These are phyloP conservation scores for Dactylellina drechsleri DNA, from an alignment of 2,329 filamentous ascomycete genomes.

Conservation along the genomic window DNA sequence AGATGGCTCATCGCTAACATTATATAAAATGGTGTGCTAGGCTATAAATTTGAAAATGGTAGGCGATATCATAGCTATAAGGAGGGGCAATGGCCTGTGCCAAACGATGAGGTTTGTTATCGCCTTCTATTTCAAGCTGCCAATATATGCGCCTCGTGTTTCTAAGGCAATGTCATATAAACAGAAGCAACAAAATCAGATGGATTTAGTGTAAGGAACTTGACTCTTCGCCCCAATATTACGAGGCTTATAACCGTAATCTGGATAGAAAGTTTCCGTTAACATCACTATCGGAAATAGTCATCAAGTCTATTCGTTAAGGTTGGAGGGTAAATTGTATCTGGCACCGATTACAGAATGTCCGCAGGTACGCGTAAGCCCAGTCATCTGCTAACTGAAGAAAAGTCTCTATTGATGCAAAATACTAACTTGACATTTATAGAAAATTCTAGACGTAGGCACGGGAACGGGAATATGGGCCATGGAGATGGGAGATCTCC, in stretches of 20 bases:
- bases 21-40: conserved; percentile 5
- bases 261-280: too few species aligned
- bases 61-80: conserved; percentile 66
- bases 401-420: background rate
- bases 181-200: conserved; percentile 55
- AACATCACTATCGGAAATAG: conserved; percentile 30
- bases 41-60: conserved; percentile 57
- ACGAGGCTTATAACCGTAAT: background rate
- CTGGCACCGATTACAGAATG: conserved; percentile 61
- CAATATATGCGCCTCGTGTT: background rate
- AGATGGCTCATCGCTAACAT: background rate
- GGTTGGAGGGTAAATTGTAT: conserved; percentile 61
- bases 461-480: conserved; percentile 61
- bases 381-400: background rate
- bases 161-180: background rate
- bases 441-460: conserved; percentile 60
- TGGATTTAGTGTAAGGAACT: conserved; percentile 50
- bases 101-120: conserved; percentile 64
- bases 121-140: background rate
- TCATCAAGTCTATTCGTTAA: conserved; percentile 58
- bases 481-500: conserved; percentile 59
- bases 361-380: conserved; percentile 50
- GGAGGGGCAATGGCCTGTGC: conserved; percentile 65
- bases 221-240: background rate
- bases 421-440: conserved; percentile 7